Conservation (phyloP, 306 rosid species). For the Prunus armeniaca region DNA sequence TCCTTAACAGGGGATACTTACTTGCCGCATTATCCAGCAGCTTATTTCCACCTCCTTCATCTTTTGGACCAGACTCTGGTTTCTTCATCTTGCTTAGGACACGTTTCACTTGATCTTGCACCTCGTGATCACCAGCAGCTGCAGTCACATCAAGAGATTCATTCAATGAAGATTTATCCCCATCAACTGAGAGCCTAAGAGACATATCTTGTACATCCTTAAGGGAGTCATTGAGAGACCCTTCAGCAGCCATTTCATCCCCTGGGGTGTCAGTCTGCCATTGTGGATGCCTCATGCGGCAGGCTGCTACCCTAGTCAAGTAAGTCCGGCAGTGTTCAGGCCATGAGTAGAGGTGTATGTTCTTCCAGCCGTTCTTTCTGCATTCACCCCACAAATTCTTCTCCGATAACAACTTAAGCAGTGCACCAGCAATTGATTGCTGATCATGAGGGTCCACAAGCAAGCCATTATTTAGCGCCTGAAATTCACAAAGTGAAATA, state of each 20-base stretch:
- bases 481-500: conserved; percentile 11
- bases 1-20: conserved; percentile 57
- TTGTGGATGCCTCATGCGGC: conserved; percentile 73
- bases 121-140: conserved; percentile 39
- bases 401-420: conserved; percentile 61
- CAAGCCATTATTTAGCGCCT: conserved; percentile 66
- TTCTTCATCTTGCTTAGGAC: conserved; percentile 55
- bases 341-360: conserved; percentile 74
- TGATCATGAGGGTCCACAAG: conserved; percentile 78
- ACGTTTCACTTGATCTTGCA: conserved; percentile 65
- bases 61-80: conserved; percentile 33
- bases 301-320: conserved; percentile 63
- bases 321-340: conserved; percentile 75
- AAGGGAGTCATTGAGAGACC: conserved; percentile 60
- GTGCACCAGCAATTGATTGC: conserved; percentile 55
- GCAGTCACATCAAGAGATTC: conserved; percentile 33
- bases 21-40: conserved; percentile 38
- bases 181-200: conserved; percentile 66
- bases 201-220: conserved; percentile 74
- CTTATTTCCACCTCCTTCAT: conserved; percentile 33
- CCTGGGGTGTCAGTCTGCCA: conserved; percentile 68
- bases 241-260: conserved; percentile 50
- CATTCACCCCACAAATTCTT: conserved; percentile 65
- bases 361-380: conserved; percentile 61
- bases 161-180: conserved; percentile 45